Evolutionary conservation across 768 basidiomycete species (phyloP).

Genomic region (Psilocybe cubensis): DNA sequence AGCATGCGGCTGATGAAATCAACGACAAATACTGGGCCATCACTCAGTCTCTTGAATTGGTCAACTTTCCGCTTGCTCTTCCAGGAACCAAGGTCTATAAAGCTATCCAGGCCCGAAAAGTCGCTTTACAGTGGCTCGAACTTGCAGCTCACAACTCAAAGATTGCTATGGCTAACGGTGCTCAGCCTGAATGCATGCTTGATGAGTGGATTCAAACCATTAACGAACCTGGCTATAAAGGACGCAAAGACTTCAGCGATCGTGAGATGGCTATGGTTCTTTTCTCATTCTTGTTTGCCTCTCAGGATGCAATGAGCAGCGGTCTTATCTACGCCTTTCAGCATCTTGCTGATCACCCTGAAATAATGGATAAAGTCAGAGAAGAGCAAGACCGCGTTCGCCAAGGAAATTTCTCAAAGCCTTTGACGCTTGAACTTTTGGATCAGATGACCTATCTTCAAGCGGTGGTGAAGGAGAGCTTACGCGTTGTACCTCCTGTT

Average conservation of each 20-base stretch:
- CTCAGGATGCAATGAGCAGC: conserved; percentile 98
- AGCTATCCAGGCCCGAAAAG: conserved; percentile 89
- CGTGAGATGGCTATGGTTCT: conserved; percentile 97
- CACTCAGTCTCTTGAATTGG: conserved; percentile 93
- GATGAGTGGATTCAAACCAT: conserved; percentile 90
- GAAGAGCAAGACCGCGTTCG: conserved; percentile 90
- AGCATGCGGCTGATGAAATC: conserved; percentile 78
- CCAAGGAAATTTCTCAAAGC: conserved; percentile 72
- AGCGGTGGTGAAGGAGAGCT: conserved; percentile 92
- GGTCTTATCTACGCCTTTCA: conserved; percentile 97
- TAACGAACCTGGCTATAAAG: conserved; percentile 68
- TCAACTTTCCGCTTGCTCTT: conserved; percentile 95
- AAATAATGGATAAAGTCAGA: conserved; percentile 84
- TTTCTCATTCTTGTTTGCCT: conserved; percentile 95
- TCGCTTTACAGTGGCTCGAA: conserved; percentile 78
- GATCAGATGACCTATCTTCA: conserved; percentile 93
- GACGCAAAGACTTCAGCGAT: conserved; percentile 86
- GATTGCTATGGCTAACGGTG: conserved; percentile 77
- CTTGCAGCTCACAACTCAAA: conserved; percentile 83
- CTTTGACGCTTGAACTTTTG: conserved; percentile 85
- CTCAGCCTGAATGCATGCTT: conserved; percentile 85
- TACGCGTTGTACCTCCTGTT: conserved; percentile 92
- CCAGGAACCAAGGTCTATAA: conserved; percentile 97
- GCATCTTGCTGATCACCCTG: conserved; percentile 91
- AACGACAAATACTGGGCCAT: conserved; percentile 96